phyloP scores from a whole-genome alignment of 2,329 filamentous ascomycete species.

The Curvularia eragrostidis region DNA sequence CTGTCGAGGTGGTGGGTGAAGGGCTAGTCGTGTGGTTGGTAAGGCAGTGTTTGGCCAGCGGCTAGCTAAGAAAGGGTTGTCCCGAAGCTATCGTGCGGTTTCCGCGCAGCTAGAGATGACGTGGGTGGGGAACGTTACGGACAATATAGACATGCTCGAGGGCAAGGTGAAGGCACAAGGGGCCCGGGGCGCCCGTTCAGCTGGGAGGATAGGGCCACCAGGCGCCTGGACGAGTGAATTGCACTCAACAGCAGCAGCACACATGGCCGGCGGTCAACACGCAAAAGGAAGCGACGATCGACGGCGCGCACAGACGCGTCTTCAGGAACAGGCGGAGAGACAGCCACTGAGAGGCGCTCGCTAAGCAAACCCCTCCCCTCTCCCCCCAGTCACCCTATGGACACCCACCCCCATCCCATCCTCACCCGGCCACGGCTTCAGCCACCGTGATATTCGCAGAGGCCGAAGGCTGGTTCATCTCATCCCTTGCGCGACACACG shows the following conservation, averaged over 20 bases:
- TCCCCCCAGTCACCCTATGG: background rate
- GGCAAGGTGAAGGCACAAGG: conserved; percentile 11
- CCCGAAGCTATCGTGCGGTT: conserved; percentile 12
- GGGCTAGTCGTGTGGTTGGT: conserved; percentile 25
- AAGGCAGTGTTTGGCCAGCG: conserved; percentile 27
- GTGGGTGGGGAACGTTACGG: conserved; percentile 15
- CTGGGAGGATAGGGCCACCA: conserved; percentile 12
- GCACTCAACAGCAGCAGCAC: background rate
- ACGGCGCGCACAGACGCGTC: conserved; percentile 16
- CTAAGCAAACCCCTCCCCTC: conserved; percentile 15
- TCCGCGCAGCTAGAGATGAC: conserved; percentile 1
- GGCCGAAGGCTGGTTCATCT: background rate
- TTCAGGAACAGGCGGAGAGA: conserved; percentile 18
- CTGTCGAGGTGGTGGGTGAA: conserved; percentile 12
- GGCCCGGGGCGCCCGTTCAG: conserved; percentile 12
- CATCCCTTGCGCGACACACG: background rate
- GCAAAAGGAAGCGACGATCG: conserved; percentile 21
- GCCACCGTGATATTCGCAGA: conserved; percentile 1
- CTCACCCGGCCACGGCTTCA: background rate
- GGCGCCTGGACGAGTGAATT: conserved; percentile 20
- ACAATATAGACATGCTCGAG: background rate
- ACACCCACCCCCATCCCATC: background rate
- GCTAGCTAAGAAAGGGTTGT: conserved; percentile 13
- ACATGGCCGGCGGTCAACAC: conserved; percentile 13
- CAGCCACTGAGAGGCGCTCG: conserved; percentile 12